phyloP scores from a whole-genome alignment of 1,284 basidiomycete genomes.

The Rhodotorula sp. region DNA sequence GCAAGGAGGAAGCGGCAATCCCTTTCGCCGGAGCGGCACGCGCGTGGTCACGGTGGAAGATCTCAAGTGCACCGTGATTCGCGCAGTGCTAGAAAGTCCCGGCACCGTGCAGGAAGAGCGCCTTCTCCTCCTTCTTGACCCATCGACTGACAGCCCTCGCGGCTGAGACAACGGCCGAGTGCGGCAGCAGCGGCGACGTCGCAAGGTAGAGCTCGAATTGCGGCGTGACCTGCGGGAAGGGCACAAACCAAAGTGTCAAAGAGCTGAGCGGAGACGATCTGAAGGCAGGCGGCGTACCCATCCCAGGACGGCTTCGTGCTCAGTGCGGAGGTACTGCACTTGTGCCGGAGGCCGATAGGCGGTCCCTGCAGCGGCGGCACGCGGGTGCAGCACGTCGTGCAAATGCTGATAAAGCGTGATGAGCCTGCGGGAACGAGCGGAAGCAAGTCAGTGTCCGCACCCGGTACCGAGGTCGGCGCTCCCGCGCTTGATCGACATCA shows the following conservation, averaged over 20 bases:
- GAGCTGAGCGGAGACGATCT: neutral
- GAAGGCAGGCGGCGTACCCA: slow-evolving; percentile 62
- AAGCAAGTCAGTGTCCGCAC: too few species aligned
- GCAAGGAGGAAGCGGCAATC: too few species aligned
- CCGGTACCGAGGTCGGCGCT: too few species aligned
- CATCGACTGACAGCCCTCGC: slow-evolving; percentile 86
- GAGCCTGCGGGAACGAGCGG: slow-evolving; percentile 56
- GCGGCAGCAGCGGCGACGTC: slow-evolving; percentile 77
- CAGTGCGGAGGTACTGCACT: slow-evolving; percentile 78
- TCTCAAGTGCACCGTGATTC: too few species aligned
- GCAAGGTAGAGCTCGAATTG: slow-evolving; percentile 88
- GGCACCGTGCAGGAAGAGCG: slow-evolving; percentile 61
- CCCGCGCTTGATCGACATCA: too few species aligned
- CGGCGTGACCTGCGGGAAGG: slow-evolving; percentile 72
- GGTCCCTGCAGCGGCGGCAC: slow-evolving; percentile 44
- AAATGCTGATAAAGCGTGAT: slow-evolving; percentile 79
- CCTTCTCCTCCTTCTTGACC: slow-evolving; percentile 81
- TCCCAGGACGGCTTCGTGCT: slow-evolving; percentile 82
- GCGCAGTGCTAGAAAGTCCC: slow-evolving; percentile 42
- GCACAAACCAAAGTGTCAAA: too few species aligned
- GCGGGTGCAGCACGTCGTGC: slow-evolving; percentile 80
- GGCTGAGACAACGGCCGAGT: slow-evolving; percentile 77
- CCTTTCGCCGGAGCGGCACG: too few species aligned
- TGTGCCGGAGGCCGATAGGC: slow-evolving; percentile 71
- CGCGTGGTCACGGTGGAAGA: too few species aligned